Base-by-base conservation (phyloP, 116 monocot species). In the Dioscorea cayenensis region DNA sequence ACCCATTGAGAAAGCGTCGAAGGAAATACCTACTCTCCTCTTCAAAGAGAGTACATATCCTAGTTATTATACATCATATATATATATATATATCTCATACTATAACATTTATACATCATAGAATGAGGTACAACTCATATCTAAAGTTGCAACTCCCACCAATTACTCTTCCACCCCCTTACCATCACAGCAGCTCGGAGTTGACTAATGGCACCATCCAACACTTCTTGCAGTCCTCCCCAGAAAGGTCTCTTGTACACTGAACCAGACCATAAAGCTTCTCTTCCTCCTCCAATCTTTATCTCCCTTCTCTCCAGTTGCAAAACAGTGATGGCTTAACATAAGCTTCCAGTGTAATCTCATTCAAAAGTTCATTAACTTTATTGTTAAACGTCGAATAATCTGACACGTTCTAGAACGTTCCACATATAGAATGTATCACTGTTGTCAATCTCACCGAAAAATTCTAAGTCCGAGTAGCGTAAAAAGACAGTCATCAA, bases 401-500 rank as follows among this genome's bases (percentile, higher is more conserved):
- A 2, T 69, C 7, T 12, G 73, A 51, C 8, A 28, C 73, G 61
- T 76, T 77, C 14, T 29, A n/a, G 2, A 36, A n/a, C 5, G 38
- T 67, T 67, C 23, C 18, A 32, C 19, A 32, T 7, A 35, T 6
- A n/a, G 49, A 73, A 12, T 25, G 19, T 27, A 14, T 3, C 0
- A 10, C 7, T 9, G 25, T 18, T 25, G 8, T 68, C 73, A 14
- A 67, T 12, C 18, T 50, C 11, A 21, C 68, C 67, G 20, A 81
- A 60, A 75, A 85, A 81, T 17, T 65, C n/a, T n/a, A 0, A 1
- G 48, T 75, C 71, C 12, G 78, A 70, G 75, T 75, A 80, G 48
- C 81, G 78, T 9, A 85, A 85, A 48, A 4, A 74, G 48, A 73
- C 84, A 84, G 13, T 73, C 23, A n/a, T 84, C 84, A 51, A 59